Conservation (phyloP, 1,284 basidiomycete genomes). For the Pterula multifida region DNA sequence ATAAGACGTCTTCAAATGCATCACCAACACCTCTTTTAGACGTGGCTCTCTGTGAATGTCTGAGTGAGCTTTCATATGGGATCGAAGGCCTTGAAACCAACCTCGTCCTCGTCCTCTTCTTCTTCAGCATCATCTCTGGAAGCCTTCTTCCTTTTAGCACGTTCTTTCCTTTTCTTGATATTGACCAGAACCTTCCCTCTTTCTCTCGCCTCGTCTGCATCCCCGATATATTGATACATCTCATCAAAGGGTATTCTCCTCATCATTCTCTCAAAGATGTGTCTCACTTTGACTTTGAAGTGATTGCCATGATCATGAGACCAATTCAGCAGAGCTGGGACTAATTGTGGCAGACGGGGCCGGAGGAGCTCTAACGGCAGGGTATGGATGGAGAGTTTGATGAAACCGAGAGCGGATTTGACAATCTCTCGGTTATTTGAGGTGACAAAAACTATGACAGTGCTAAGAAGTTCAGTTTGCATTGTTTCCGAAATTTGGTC, state of each 20-base stretch:
- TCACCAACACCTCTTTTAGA: constrained; percentile 55
- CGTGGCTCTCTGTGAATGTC: constrained; percentile 19
- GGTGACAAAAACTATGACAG: constrained; percentile 81
- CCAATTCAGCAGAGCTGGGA: constrained; percentile 84
- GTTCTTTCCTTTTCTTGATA: constrained; percentile 87
- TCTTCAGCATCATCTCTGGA: constrained; percentile 28
- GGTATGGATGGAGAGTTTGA: constrained; percentile 89
- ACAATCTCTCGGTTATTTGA: constrained; percentile 97
- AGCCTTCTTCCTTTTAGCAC: constrained; percentile 71
- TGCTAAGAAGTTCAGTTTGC: constrained; percentile 79
- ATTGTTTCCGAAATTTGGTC: constrained; percentile 67
- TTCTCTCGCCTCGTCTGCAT: constrained; percentile 42
- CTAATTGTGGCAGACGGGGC: constrained; percentile 66
- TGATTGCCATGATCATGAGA: constrained; percentile 98
- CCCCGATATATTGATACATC: constrained; percentile 66
- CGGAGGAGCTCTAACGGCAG: constrained; percentile 62
- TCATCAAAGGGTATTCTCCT: constrained; percentile 85
- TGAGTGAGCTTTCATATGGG: constrained; percentile 6
- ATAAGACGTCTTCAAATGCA: constrained; percentile 92
- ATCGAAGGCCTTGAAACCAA: constrained; percentile 7
- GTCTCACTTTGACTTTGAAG: constrained; percentile 94
- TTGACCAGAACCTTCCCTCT: constrained; percentile 67
- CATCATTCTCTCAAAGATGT: constrained; percentile 95
- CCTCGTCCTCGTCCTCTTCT: constrained; percentile 39
- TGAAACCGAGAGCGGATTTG: constrained; percentile 89